phyloP scores from a whole-genome alignment of 1,139 yeast genomes.

The Hansenula sp. region DNA sequence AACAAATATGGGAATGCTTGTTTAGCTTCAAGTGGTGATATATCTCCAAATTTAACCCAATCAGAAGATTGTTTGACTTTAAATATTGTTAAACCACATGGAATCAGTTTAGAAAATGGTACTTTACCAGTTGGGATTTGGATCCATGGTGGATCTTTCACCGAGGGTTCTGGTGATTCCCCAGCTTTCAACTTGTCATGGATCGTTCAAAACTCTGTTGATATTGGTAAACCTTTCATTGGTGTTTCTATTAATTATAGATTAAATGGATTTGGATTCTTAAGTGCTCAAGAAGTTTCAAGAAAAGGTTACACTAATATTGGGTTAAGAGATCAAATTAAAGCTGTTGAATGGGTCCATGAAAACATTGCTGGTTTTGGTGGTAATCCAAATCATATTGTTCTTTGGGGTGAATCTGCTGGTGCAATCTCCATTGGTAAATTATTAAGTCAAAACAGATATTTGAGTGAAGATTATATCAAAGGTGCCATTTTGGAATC shows the following conservation, averaged over 20 bases:
- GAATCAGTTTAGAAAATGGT: conserved; percentile 56
- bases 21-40: neutral
- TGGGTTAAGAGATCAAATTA: conserved; percentile 31
- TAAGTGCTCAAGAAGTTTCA: conserved; percentile 22
- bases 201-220: conserved; percentile 24
- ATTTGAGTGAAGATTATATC: conserved; percentile 23
- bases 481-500: conserved; percentile 27
- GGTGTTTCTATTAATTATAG: conserved; percentile 34
- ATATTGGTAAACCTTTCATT: conserved; percentile 27
- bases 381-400: conserved; percentile 32
- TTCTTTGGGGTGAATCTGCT: conserved; percentile 35
- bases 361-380: conserved; percentile 33
- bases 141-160: conserved; percentile 35
- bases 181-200: conserved; percentile 24
- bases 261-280: conserved; percentile 30
- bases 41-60: neutral
- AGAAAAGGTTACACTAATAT: conserved; percentile 23
- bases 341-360: conserved; percentile 33
- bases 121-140: conserved; percentile 29
- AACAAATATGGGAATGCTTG: conserved; percentile 6
- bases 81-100: conserved; percentile 70
- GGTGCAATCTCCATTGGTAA: conserved; percentile 32
- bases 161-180: conserved; percentile 27
- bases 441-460: conserved; percentile 23
- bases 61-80: conserved; percentile 29